Evolutionary conservation across 108 stramenopile genomes (phyloP), one percentile per base, ranked within the genome.

Genomic region (Cyclotella baltica): DNA sequence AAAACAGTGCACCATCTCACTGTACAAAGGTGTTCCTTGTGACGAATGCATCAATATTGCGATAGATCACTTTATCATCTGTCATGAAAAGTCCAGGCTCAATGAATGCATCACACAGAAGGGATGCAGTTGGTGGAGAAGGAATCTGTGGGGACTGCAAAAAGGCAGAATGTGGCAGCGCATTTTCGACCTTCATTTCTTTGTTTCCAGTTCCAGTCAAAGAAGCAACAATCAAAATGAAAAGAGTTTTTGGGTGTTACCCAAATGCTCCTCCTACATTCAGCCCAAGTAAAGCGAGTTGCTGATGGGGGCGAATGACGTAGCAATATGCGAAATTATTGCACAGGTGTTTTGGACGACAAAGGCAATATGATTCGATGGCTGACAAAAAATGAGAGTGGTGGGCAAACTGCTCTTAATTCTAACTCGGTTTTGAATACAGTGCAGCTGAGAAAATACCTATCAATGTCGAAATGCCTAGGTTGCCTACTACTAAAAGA

Each of bases 271-370:
- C 0, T 51, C 72, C 18, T 90, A 90, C 61, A 33, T 90, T 16
- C 76, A 87, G 63, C 20, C 88, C 16, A 72, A 84, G 63, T 83
- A 19, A 69, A 74, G 40, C 53, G 66, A 36, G 66, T 72, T 16
- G 70, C 76, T 35, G 86, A 88, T 63, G 89, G 87, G 22, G 86
- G 87, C 9, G 89, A 90, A 90, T 70, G 84, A 86, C 25, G 87
- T 88, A 18, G 81, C 77, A 46, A 75, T 90, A 46, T 88, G 87
- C 36, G 75, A 86, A 64, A 86, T 87, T 1, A 58, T 69, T 22
- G 69, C 20, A 80, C 70, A 29, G 87, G 84, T 34, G 34, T 73
- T 18, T 90, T 87, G 89, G 61, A 89, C 31, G 83, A 75, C 34
- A 58, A 50, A 18, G 58, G 36, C 15, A 37, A 72, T 47, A 38